Evolutionary conservation across 2,329 filamentous ascomycete genomes (phyloP), one percentile per base, ranked within the genome.

Genomic region (Phyllosticta capitalensis): DNA sequence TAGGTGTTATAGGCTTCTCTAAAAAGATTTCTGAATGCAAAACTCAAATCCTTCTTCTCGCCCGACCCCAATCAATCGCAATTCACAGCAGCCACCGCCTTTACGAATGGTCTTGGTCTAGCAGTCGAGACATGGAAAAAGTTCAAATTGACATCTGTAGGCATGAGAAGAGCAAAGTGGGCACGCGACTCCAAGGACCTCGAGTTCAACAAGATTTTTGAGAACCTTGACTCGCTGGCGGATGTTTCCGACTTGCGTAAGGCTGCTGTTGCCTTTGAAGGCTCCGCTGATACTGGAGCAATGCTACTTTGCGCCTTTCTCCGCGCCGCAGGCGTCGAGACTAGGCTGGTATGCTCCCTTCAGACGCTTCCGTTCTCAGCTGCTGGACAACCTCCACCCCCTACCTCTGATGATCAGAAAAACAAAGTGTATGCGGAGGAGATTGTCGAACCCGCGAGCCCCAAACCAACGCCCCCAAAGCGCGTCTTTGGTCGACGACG

Each of bases 291-390:
- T 71, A 80, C 95, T 9, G 94, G 92, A 0, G 89, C 90, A 1
- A 92, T 97, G 70, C 72, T 99, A 0, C 96, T 95, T 67, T 97
- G 94, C 71, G 88, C 92, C 2, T 74, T 97, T 30, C 79, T 99
- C 3, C 85, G 94, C 19, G 83, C 85, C n/a, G 84, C 82, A n/a
- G 91, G 90, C 2, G 84, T 97, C 6, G 84, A 90, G 63, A 81
- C 89, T 5, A 83, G 94, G 12, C 79, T 99, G 4, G 88, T 97
- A 0, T 96, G 91, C 71, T 99, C 94, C 4, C 76, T 99, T 3
- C 94, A 99, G 65, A 84, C 87, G 1, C 78, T 99, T 0, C 81
- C 88, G 0, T 92, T 92, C 65, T 77, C 79, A 2, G 80, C 71
- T 30, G 65, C 67, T 49, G 69, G 67, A 19, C 26, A 56, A 56